Conservation (phyloP, 306 rosid species). For the Quercus wislizeni region DNA sequence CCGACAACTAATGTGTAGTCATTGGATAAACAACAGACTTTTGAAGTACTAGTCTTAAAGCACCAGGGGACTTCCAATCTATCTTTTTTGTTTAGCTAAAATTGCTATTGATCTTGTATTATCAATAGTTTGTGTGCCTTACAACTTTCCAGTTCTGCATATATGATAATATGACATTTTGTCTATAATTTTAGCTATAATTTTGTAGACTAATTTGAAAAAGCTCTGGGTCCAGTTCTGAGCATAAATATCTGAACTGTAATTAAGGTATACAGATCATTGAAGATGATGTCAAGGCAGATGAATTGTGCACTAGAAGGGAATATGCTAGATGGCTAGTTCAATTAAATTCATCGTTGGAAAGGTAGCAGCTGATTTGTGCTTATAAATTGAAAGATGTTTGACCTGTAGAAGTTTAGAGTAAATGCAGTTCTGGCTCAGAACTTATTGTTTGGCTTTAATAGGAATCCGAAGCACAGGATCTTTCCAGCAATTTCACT, state of each 20-base stretch:
- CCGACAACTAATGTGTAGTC: not conserved
- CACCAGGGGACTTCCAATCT: not conserved
- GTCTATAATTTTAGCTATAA: not conserved
- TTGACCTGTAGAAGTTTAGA: slow-evolving; percentile 9
- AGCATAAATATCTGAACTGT: slow-evolving; percentile 33
- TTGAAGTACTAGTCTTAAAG: not conserved
- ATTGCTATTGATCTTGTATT: not conserved
- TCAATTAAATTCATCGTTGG: slow-evolving; percentile 56
- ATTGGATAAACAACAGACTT: not conserved
- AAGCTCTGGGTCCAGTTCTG: slow-evolving; percentile 28
- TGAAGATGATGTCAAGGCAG: slow-evolving; percentile 70
- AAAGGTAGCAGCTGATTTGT: slow-evolving; percentile 54
- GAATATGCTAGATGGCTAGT: slow-evolving; percentile 91
- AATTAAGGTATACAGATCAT: slow-evolving; percentile 69
- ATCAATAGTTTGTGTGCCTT: not conserved
- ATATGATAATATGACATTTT: not conserved
- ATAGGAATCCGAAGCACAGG: slow-evolving; percentile 63
- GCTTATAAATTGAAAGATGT: slow-evolving; percentile 5
- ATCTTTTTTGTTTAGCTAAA: not conserved
- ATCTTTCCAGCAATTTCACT: slow-evolving; percentile 58
- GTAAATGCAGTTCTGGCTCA: slow-evolving; percentile 9
- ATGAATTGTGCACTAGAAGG: slow-evolving; percentile 87
- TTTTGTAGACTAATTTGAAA: not conserved
- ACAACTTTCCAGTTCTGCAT: not conserved
- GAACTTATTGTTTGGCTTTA: slow-evolving; percentile 24